Conservation (phyloP, 163 green algal genomes). For the Chlamydomonas reinhardtii region DNA sequence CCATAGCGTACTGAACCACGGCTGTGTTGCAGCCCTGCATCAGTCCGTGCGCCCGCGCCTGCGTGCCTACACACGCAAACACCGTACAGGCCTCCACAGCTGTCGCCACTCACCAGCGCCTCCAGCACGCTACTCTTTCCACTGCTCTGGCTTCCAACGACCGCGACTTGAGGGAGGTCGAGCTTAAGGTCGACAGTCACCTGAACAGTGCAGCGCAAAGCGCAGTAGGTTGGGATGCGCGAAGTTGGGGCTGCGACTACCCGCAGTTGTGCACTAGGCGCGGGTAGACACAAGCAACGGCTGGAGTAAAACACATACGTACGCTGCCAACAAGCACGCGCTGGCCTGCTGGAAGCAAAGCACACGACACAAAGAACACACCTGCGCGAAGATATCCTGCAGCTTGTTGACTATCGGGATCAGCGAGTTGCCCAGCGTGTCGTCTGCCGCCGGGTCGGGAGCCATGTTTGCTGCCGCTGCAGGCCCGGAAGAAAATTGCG, state of each 20-base stretch:
- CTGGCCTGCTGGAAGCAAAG: no score
- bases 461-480: background rate
- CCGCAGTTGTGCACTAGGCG: no score
- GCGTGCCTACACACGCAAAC: no score
- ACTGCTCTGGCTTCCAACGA: constrained; percentile 95
- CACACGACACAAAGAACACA: constrained; percentile 3
- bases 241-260: no score
- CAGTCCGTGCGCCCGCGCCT: no score
- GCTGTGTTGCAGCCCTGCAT: no score
- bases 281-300: no score
- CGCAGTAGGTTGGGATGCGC: no score
- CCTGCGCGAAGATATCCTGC: constrained; percentile 95
- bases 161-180: constrained; percentile 94
- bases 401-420: constrained; percentile 95
- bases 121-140: constrained; percentile 97
- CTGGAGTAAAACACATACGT: no score
- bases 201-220: constrained; percentile 60
- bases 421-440: constrained; percentile 83
- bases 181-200: constrained; percentile 88
- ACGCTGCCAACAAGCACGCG: no score
- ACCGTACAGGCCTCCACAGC: no score
- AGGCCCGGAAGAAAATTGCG: background rate
- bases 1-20: no score
- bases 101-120: constrained; percentile 82
- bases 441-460: constrained; percentile 9